Evolutionary conservation across 2,329 filamentous ascomycete species (phyloP).

Genomic region (Kalmusia sp.): DNA sequence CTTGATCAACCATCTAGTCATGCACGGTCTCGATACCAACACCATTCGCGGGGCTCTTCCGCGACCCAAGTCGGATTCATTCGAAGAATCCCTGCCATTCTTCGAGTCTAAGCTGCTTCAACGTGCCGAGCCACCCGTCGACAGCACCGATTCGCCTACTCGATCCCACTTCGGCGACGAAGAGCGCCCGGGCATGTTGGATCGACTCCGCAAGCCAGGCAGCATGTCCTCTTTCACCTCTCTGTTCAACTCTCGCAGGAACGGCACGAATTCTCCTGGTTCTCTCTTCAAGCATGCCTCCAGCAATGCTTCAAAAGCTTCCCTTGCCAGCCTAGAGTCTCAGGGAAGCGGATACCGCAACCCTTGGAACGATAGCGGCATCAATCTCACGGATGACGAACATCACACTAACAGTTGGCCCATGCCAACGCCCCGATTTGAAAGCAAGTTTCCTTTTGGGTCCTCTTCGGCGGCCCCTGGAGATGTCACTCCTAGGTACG

Average conservation of each 20-base stretch:
- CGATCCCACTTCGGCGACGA: conserved; percentile 85
- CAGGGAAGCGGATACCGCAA: conserved; percentile 94
- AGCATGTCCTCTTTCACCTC: conserved; percentile 94
- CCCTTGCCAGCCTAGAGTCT: conserved; percentile 93
- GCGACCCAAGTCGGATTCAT: conserved; percentile 97
- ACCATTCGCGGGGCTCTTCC: conserved; percentile 94
- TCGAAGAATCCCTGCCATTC: conserved; percentile 94
- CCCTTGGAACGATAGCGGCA: conserved; percentile 97
- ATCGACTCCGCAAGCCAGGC: conserved; percentile 91
- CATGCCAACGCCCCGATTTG: conserved; percentile 51
- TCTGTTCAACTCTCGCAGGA: conserved; percentile 96
- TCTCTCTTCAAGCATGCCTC: conserved; percentile 88
- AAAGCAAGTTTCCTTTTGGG: conserved; percentile 71
- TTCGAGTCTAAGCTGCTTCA: conserved; percentile 97
- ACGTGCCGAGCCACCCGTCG: conserved; percentile 78
- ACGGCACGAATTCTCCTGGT: conserved; percentile 77
- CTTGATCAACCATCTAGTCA: conserved; percentile 82
- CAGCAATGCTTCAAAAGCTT: conserved; percentile 92
- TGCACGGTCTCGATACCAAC: conserved; percentile 81
- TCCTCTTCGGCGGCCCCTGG: conserved; percentile 63
- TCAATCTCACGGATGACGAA: conserved; percentile 86
- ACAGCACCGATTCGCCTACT: conserved; percentile 86
- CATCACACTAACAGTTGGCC: conserved; percentile 60
- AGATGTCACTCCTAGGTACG: conserved; percentile 84
- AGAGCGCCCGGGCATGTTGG: conserved; percentile 80